A percentile compares a stretch with the other conserved stretches of the same genome.
These are phyloP conservation scores for Debaryomyces sp. DNA, from an alignment of 1,139 yeast genomes.

Conservation along the genomic window DNA sequence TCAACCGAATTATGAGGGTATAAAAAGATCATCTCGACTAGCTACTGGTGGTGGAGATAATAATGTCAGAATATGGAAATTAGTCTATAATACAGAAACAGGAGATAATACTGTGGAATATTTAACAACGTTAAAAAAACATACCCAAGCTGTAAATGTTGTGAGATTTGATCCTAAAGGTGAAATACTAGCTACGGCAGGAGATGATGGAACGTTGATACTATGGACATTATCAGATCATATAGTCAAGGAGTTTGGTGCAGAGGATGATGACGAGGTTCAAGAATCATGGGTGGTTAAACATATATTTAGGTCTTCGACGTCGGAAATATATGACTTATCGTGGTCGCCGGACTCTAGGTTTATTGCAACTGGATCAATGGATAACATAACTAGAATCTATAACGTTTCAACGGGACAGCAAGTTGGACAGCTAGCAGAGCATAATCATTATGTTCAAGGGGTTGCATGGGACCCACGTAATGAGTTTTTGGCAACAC, in stretches of 20 bases:
- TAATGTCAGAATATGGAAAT: slow-evolving; percentile 71
- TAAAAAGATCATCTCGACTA: slow-evolving; percentile 43
- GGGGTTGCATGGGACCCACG: slow-evolving; percentile 96
- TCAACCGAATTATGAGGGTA: slow-evolving; percentile 52
- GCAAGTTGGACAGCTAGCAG: slow-evolving; percentile 63
- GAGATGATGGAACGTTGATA: slow-evolving; percentile 89
- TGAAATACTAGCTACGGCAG: slow-evolving; percentile 77
- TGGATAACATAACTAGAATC: slow-evolving; percentile 82
- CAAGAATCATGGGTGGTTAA: slow-evolving; percentile 73
- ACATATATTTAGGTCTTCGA: slow-evolving; percentile 57
- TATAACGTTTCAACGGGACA: slow-evolving; percentile 61
- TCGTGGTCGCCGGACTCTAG: slow-evolving; percentile 88
- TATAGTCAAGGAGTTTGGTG: slow-evolving; percentile 59
- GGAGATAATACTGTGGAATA: slow-evolving; percentile 39
- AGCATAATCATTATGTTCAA: slow-evolving; percentile 88
- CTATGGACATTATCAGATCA: slow-evolving; percentile 71
- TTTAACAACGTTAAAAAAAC: slow-evolving; percentile 78
- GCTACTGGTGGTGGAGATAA: slow-evolving; percentile 97
- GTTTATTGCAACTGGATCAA: slow-evolving; percentile 82
- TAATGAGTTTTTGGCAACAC: slow-evolving; percentile 77
- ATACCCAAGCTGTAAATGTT: slow-evolving; percentile 92
- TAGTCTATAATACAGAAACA: slow-evolving; percentile 14
- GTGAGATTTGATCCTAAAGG: slow-evolving; percentile 80
- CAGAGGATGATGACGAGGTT: slow-evolving; percentile 52
- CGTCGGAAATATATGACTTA: slow-evolving; percentile 84